These are phyloP conservation scores for Leccinellum albellum DNA, from an alignment of 768 basidiomycete genomes.

Conservation along the genomic window DNA sequence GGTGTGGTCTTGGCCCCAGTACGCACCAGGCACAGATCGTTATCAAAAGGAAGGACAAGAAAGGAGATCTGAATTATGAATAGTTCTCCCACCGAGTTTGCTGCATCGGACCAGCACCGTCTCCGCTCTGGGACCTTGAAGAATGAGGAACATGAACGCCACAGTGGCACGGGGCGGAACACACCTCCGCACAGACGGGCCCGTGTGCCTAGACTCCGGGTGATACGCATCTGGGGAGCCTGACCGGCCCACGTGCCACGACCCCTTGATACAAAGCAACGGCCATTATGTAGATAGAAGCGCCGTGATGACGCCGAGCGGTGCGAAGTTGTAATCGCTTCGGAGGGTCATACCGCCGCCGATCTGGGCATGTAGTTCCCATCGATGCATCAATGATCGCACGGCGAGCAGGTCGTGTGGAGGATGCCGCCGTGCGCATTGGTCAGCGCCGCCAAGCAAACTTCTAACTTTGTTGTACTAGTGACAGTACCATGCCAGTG, in stretches of 20 bases:
- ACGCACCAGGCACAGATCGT: slow-evolving; percentile 6
- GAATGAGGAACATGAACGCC: not conserved
- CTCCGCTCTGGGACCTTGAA: not conserved
- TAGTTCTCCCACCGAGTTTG: not conserved
- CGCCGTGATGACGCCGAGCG: not conserved
- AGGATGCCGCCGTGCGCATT: not conserved
- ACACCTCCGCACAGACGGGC: not conserved
- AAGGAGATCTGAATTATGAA: not conserved
- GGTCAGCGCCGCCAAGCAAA: not conserved
- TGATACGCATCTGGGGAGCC: not conserved
- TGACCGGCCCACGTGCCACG: not conserved
- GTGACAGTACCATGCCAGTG: not conserved
- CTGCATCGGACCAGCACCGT: not conserved
- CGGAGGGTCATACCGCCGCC: not conserved
- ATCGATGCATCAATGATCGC: not conserved
- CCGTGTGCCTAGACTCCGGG: not conserved
- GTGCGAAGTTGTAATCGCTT: not conserved
- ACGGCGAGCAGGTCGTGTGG: not conserved
- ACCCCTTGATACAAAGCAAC: not conserved
- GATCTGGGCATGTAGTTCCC: not conserved
- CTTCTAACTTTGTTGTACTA: not conserved
- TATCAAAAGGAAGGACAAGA: not conserved
- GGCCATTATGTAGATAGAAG: not conserved
- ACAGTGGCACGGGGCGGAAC: not conserved
- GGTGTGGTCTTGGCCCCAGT: not conserved